These are phyloP conservation scores for Lentinula boryana DNA, from an alignment of 768 basidiomycete species.

Conservation along the genomic window DNA sequence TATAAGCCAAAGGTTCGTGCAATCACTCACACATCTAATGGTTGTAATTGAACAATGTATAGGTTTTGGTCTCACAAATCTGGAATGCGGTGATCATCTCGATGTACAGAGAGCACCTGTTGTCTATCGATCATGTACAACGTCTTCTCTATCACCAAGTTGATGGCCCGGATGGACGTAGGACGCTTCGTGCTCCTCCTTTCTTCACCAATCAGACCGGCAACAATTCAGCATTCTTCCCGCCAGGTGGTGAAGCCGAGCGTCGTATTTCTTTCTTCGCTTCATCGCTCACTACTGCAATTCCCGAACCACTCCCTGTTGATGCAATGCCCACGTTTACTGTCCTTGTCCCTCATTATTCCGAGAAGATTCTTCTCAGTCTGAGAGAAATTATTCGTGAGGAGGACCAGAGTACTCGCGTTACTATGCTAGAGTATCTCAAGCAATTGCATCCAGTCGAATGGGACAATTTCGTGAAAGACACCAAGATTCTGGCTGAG, in stretches of 20 bases:
- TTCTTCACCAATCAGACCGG: slow-evolving; percentile 94
- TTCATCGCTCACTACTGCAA: slow-evolving; percentile 90
- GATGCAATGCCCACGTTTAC: slow-evolving; percentile 99
- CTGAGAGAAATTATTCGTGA: slow-evolving; percentile 98
- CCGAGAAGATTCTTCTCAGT: slow-evolving; percentile 96
- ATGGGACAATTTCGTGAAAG: slow-evolving; percentile 99
- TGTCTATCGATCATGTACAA: slow-evolving; percentile 98
- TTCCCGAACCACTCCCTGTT: slow-evolving; percentile 92
- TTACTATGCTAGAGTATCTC: slow-evolving; percentile 94
- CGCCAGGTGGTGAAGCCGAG: slow-evolving; percentile 89
- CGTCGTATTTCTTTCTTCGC: slow-evolving; percentile 99
- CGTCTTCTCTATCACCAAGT: slow-evolving; percentile 96
- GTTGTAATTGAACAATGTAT: neutral
- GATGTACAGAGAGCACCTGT: slow-evolving; percentile 98
- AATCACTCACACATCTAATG: neutral
- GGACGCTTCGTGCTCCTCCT: slow-evolving; percentile 91
- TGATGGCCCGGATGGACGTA: slow-evolving; percentile 81
- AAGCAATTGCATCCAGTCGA: slow-evolving; percentile 98
- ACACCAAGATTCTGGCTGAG: slow-evolving; percentile 97
- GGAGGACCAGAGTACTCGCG: slow-evolving; percentile 93
- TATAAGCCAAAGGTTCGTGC: slow-evolving; percentile 89
- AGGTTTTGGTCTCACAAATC: slow-evolving; percentile 95
- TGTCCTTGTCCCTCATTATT: slow-evolving; percentile 98
- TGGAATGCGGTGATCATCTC: slow-evolving; percentile 99
- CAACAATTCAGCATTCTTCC: slow-evolving; percentile 85